Base-by-base conservation (phyloP, 768 basidiomycete species). In the Suillus weaverae region DNA sequence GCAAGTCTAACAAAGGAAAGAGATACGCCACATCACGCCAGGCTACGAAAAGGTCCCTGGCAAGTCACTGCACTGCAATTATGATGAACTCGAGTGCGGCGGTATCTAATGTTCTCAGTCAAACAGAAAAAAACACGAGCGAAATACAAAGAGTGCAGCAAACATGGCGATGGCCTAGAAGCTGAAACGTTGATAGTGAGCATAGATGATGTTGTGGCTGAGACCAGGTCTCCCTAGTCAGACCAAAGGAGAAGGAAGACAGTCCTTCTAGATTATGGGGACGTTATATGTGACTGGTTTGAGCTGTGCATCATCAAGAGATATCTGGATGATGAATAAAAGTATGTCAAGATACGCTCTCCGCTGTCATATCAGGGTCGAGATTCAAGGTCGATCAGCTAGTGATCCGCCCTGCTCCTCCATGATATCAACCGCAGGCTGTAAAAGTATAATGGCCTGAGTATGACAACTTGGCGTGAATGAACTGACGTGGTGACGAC, bases 391-490 rank as follows among this genome's bases (percentile, higher is more conserved):
- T 41, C 85, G 71, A 68, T 86, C 85, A 0, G 78, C 80, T 6
- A 82, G 72, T 0, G 75, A 68, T 0, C 81, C 81, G 2, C 85
- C 84, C 67, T 85, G 83, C 63, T 82, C 81, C 71, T 86, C 85
- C 84, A 86, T 83, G 61, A 86, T 81, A 9, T 86, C 84, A 1
- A 85, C 76, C 0, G 84, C 83, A 10, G 83, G 83, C 66, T 85
- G 18, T 16, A 35, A 38, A 2, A 7, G 32, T 1, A 35, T 35
- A 11, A 6, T 35, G 10, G 33, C 20, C 11, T 35, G 10, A 5
- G 20, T n/a, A 60, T 4, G 30, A 14, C 18, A 30, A 43, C 1
- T 33, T 7, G n/a, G 33, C 33, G 10, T 54, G 10, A 33, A 8
- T 38, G 4, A 32, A 18, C 69, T 18, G 10, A 71, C 73, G 5